Percentiles rank a stretch among this genome's conserved stretches.
phyloP scores from a whole-genome alignment of 305 asterid genomes.

The Solanum aculeatissimum region DNA sequence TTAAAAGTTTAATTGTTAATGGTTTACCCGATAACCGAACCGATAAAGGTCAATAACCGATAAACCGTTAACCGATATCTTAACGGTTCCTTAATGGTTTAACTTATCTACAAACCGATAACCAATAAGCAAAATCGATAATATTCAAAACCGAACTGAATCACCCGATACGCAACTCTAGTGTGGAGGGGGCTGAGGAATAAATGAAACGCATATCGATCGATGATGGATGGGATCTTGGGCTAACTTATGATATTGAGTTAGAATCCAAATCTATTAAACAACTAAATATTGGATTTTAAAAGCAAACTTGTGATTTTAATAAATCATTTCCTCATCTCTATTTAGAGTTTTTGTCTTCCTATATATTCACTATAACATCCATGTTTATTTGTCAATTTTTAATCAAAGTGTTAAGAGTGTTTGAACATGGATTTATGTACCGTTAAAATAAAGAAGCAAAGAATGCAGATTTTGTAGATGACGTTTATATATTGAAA shows the following conservation, averaged over 20 bases:
- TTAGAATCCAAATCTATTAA: not conserved
- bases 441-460: not conserved
- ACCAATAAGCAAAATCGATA: too few species aligned
- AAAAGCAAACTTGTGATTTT: not conserved
- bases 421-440: not conserved
- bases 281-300: not conserved
- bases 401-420: not conserved
- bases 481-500: not conserved
- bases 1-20: too few species aligned
- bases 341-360: not conserved
- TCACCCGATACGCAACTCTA: too few species aligned
- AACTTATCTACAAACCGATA: too few species aligned
- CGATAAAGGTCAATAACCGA: too few species aligned
- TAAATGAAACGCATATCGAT: too few species aligned
- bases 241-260: not conserved
- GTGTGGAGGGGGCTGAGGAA: too few species aligned
- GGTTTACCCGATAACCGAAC: too few species aligned
- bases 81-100: too few species aligned
- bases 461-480: not conserved
- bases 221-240: too few species aligned
- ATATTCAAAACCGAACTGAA: too few species aligned
- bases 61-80: too few species aligned
- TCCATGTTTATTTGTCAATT: not conserved
- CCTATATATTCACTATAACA: not conserved
- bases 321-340: not conserved